Percentiles rank a stretch among this genome's conserved stretches.
Conservation (phyloP, 2,329 filamentous ascomycete species). For the Emergomyces pasteurianus region DNA sequence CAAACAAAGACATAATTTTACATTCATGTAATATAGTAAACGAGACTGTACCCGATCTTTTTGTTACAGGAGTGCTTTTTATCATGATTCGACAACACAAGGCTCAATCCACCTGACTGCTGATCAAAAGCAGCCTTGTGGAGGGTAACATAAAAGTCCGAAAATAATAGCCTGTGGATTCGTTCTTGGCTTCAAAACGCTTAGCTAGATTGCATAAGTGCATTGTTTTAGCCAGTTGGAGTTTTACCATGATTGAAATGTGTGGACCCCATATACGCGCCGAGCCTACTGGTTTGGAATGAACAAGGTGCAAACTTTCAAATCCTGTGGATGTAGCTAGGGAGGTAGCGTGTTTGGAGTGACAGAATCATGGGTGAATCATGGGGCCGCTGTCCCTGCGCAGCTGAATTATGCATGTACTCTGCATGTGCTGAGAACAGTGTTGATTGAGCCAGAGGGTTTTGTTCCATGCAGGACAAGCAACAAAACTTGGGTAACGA, state of each 20-base stretch:
- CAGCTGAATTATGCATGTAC: background rate
- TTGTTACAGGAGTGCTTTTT: too few relatives aligned
- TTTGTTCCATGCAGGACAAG: background rate
- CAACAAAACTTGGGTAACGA: background rate
- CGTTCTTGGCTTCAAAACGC: background rate
- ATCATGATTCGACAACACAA: background rate
- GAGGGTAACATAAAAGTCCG: background rate
- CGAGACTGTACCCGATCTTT: too few relatives aligned
- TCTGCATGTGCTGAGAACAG: background rate
- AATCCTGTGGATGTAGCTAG: too few relatives aligned
- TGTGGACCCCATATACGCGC: background rate
- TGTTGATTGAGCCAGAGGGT: background rate
- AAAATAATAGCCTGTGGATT: background rate
- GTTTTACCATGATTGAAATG: background rate
- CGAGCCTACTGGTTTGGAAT: background rate
- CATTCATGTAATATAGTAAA: background rate
- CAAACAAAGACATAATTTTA: background rate
- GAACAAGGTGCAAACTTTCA: too few relatives aligned
- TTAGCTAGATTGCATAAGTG: background rate
- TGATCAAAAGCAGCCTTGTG: background rate
- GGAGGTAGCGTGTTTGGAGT: background rate
- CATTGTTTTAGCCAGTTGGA: background rate
- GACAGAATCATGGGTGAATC: background rate
- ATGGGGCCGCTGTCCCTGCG: background rate
- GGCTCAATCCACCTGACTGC: background rate